Conservation (phyloP, 805 yeast genomes). For the Candida pseudoglaebosa region DNA sequence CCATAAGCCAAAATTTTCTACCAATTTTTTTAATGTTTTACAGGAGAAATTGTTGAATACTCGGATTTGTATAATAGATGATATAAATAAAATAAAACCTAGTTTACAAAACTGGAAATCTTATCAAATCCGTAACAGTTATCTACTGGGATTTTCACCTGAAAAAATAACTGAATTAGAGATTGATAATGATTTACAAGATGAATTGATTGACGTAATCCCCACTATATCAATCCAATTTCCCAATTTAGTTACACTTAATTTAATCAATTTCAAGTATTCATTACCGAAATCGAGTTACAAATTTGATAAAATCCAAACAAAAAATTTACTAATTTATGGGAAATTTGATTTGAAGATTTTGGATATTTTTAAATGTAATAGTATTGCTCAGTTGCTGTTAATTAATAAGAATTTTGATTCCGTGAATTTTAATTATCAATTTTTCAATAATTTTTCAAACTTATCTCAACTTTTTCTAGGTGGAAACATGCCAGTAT, state of each 20-base stretch:
- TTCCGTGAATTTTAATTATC: neutral
- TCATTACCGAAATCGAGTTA: neutral
- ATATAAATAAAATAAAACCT: neutral
- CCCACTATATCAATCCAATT: neutral
- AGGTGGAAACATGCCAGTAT: neutral
- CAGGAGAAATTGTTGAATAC: neutral
- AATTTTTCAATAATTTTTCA: neutral
- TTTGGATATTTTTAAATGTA: neutral
- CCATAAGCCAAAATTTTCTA: conserved; percentile 2
- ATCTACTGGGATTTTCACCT: neutral
- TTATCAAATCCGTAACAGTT: neutral
- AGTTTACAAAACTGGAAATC: neutral
- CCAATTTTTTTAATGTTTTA: neutral
- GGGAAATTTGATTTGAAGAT: conserved; percentile 1
- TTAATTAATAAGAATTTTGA: neutral
- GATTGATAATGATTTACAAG: neutral
- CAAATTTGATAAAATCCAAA: neutral
- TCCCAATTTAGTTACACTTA: neutral
- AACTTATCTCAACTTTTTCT: neutral
- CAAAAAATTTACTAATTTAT: neutral
- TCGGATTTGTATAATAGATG: conserved; percentile 1
- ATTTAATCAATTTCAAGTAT: neutral
- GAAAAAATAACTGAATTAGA: neutral
- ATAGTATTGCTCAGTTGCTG: neutral
- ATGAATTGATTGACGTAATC: neutral